Base-by-base conservation (phyloP, 192 early-diverging fungal genomes). In the Coemansia sp. region DNA sequence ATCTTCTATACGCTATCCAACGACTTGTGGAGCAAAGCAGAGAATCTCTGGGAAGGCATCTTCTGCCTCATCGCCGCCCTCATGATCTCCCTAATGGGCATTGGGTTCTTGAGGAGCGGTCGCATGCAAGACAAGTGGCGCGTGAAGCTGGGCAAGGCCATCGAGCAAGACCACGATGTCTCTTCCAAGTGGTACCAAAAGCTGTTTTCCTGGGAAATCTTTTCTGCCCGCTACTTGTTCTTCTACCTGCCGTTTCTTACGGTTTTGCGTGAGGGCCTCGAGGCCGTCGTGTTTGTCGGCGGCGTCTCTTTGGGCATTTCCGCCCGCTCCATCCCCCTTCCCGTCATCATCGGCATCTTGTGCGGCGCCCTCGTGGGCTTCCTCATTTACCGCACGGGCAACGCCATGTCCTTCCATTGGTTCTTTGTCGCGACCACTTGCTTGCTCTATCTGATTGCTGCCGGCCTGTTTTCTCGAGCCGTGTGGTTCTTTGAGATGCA, bases 221-320 rank as follows among this genome's bases (percentile, higher is more conserved):
- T 70, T 34, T 66, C 75, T 40, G 62, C 79, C 54, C 79, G 79
- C 45, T 88, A 87, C 53, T 76, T 87, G 16, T 87, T 96, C 54
- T 82, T 93, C 64, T 70, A 90, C 43, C 80, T 96, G 43, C 92
- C 93, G 12, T 89, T 92, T 53, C 67, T 92, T 32, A 91, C 91
- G 11, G 84, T 96, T 8, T 66, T 91, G 23, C 82, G 93, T 44
- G 93, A 96, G 82, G 90, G 88, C 11, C 62, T 96, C 10, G 93
- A 96, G 64, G 85, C 90, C n/a, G 80, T 96, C 17, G 83, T 96
- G 9, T 90, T 96, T 71, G 76, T 96, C 43, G 92, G 84, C 51
- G 93, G 93, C 48, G 90, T 90, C 10, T 85, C 83, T 15, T 65
- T 93, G 40, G 79, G 81, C 20, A 80, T 82, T 10, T 57, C 76